A percentile compares a stretch with the other conserved stretches of the same genome.
Conservation (phyloP, 148 eudicot species). For the Vaccinium vitisidaea region DNA sequence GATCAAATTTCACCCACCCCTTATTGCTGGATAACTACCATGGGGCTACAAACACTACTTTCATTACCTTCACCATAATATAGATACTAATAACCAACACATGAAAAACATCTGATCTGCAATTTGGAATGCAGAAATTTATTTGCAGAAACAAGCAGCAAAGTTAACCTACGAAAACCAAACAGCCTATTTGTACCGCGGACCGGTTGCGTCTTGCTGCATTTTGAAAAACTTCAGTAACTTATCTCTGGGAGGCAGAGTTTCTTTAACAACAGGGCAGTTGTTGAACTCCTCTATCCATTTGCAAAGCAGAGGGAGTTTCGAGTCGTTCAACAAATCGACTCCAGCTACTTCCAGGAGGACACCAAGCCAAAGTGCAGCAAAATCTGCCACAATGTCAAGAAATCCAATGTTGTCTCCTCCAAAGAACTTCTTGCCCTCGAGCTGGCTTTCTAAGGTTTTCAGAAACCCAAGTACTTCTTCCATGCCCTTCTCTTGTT, state of each 20-base stretch:
- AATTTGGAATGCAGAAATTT: background rate
- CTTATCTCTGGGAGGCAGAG: background rate
- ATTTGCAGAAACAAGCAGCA: background rate
- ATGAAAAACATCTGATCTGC: background rate
- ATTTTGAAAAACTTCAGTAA: background rate
- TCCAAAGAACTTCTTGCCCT: constrained; percentile 47
- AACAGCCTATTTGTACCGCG: background rate
- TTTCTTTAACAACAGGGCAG: background rate
- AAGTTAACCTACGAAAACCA: background rate
- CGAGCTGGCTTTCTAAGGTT: constrained; percentile 38
- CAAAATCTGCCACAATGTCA: constrained; percentile 41
- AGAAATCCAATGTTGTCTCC: constrained; percentile 45
- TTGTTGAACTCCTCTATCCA: background rate
- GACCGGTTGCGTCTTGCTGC: background rate
- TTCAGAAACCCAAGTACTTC: constrained; percentile 33
- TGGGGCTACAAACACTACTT: background rate
- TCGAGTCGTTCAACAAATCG: constrained; percentile 29
- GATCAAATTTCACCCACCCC: too few species aligned
- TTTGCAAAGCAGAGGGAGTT: constrained; percentile 25
- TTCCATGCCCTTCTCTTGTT: constrained; percentile 30
- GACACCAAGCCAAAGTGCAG: constrained; percentile 41
- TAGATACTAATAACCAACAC: background rate
- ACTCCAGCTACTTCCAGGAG: constrained; percentile 28
- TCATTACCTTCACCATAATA: background rate
- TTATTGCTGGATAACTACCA: too few species aligned